Percentiles rank a stretch among this genome's conserved stretches.
Conservation (phyloP, 768 basidiomycete species). For the Myochromella boudieri region DNA sequence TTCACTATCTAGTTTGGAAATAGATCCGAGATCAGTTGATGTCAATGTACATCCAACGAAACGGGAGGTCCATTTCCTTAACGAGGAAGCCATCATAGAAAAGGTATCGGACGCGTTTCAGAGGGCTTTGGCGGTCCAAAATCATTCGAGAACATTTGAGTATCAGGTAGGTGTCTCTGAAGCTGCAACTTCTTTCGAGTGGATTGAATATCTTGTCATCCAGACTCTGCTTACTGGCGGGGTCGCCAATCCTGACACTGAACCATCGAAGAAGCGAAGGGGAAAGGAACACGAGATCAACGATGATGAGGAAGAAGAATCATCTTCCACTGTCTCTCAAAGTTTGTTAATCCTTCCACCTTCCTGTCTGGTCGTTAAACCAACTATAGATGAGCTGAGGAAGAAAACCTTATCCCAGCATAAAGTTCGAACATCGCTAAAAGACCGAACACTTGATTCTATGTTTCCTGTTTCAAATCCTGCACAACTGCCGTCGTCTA, state of each 20-base stretch:
- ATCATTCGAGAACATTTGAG: slow-evolving; percentile 67
- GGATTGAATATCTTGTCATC: not conserved
- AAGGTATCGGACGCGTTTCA: slow-evolving; percentile 74
- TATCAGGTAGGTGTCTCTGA: slow-evolving; percentile 53
- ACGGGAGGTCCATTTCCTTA: slow-evolving; percentile 90
- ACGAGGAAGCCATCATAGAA: slow-evolving; percentile 86
- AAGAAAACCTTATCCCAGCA: slow-evolving; percentile 74
- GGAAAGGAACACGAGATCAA: slow-evolving; percentile 35
- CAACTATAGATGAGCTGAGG: too few species aligned
- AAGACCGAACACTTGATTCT: slow-evolving; percentile 90
- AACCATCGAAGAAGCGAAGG: slow-evolving; percentile 35
- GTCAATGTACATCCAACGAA: slow-evolving; percentile 99
- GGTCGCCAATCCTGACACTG: slow-evolving; percentile 30
- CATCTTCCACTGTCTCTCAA: slow-evolving; percentile 21
- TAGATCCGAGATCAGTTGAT: slow-evolving; percentile 87
- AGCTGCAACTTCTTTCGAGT: not conserved
- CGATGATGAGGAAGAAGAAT: slow-evolving; percentile 26
- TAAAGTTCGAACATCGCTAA: slow-evolving; percentile 87
- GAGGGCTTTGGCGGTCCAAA: slow-evolving; percentile 56
- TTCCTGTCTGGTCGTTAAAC: too few species aligned
- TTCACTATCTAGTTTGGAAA: slow-evolving; percentile 55
- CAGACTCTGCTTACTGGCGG: slow-evolving; percentile 66
- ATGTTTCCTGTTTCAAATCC: slow-evolving; percentile 81
- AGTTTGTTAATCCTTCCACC: slow-evolving; percentile 18
- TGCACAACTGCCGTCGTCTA: slow-evolving; percentile 33